phyloP scores from a whole-genome alignment of 2,329 filamentous ascomycete species.

The Cordyceps cicadae region DNA sequence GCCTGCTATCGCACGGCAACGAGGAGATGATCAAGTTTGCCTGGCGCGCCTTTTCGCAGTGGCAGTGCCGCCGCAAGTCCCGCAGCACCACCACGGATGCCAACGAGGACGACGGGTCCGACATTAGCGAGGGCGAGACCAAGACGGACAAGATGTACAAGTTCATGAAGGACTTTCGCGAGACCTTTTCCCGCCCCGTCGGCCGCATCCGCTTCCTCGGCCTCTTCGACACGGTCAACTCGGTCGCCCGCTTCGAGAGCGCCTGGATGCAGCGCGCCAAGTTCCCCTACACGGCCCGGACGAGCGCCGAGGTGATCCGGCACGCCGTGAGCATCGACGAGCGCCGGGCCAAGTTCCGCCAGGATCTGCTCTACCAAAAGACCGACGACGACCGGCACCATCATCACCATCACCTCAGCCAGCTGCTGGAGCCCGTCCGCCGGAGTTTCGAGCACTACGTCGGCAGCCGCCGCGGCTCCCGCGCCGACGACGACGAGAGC shows the following conservation, averaged over 20 bases:
- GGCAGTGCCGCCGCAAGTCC: conserved; percentile 65
- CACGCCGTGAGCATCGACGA: conserved; percentile 67
- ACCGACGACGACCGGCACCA: conserved; percentile 12
- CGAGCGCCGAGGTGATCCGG: conserved; percentile 52
- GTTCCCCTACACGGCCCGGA: conserved; percentile 59
- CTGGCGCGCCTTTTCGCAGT: conserved; percentile 72
- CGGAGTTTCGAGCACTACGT: conserved; percentile 13
- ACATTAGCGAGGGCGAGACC: conserved; percentile 24
- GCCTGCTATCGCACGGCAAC: conserved; percentile 71
- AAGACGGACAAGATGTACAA: conserved; percentile 48
- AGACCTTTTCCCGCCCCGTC: conserved; percentile 72
- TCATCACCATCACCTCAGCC: conserved; percentile 18
- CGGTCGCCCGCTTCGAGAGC: conserved; percentile 67
- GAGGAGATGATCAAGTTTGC: conserved; percentile 79
- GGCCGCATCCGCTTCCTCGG: conserved; percentile 68
- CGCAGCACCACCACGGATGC: conserved; percentile 43
- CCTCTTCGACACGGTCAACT: conserved; percentile 76
- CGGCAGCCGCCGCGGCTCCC: neutral
- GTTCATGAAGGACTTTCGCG: conserved; percentile 72
- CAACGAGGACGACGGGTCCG: conserved; percentile 29
- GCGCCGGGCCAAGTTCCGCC: conserved; percentile 61
- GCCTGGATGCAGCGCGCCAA: conserved; percentile 72
- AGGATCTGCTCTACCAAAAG: conserved; percentile 56
- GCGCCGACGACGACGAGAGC: neutral
- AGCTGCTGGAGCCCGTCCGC: conserved; percentile 15